Conservation (phyloP, 2,329 filamentous ascomycete genomes). For the Xylariaceae sp. region DNA sequence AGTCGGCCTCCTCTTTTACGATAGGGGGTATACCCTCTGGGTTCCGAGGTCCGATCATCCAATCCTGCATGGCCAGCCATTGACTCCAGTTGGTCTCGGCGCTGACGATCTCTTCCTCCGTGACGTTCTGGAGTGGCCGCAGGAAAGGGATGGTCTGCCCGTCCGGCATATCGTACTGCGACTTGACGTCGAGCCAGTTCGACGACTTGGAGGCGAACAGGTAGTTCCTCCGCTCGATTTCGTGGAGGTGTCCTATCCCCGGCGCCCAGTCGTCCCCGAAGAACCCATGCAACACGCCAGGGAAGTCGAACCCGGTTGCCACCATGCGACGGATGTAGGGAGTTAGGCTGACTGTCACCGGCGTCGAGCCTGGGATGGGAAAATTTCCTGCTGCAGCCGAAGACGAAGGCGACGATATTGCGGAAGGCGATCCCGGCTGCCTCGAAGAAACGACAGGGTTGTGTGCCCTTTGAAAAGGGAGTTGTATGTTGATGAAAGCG, state of each 20-base stretch:
- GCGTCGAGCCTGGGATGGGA: constrained; percentile 26
- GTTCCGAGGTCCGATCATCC: constrained; percentile 87
- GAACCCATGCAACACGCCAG: constrained; percentile 84
- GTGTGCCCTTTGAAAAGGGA: constrained; percentile 70
- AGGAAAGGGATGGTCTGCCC: constrained; percentile 85
- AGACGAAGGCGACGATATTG: constrained; percentile 27
- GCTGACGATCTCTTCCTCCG: constrained; percentile 71
- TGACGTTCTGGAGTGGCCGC: constrained; percentile 70
- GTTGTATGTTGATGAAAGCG: constrained; percentile 83
- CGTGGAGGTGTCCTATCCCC: constrained; percentile 76
- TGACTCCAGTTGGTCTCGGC: constrained; percentile 88
- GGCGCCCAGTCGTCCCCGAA: constrained; percentile 89
- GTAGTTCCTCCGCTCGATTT: constrained; percentile 88
- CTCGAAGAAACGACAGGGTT: constrained; percentile 40
- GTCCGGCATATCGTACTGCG: constrained; percentile 79
- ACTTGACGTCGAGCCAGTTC: constrained; percentile 83
- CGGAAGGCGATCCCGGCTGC: constrained; percentile 31
- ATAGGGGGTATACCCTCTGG: constrained; percentile 40
- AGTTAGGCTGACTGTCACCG: constrained; percentile 60
- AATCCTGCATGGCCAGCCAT: constrained; percentile 96
- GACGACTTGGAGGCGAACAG: constrained; percentile 92
- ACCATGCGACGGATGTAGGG: constrained; percentile 89
- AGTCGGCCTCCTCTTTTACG: constrained; percentile 33
- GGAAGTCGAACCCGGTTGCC: constrained; percentile 84
- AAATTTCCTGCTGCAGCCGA: constrained; percentile 26